Base-by-base conservation (phyloP, 208 protist species). In the Wallacemonas sp. region DNA sequence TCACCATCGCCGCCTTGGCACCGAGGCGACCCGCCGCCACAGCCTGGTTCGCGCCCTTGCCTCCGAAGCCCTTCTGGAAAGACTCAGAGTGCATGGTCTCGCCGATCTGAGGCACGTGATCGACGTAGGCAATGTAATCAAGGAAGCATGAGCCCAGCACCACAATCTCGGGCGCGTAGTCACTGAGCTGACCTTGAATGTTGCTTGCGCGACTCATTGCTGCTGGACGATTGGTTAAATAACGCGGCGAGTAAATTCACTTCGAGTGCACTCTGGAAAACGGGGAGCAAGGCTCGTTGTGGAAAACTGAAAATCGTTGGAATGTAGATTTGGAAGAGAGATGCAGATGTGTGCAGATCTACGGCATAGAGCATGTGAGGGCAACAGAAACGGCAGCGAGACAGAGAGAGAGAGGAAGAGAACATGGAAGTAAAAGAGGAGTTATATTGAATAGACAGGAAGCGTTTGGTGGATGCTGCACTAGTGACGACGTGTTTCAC, bases 21-120 rank as follows among this genome's bases (percentile, higher is more conserved):
- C 92, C 88, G n/a, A 97, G 83, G 38, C 90, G 76, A 9, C 88
- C 90, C 5, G 83, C 88, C 17, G 81, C 80, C 14, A 96, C 87
- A 9, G 94, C 85, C 74, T 98, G 93, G 73, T 98, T 98, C 8
- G 90, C 91, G n/a, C 95, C 95, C 69, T 98, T 98, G 2, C 95
- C 95, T 38, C 95, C 95, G 73, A 97, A 98, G 4, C 90, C 88
- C 72, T 94, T 92, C 33, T 80, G 52, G 66, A 96, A 98, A 21
- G 62, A 81, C 58, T 80, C 32, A 1, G 84, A 95, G 67, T 91
- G 85, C 68, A 97, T 83, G n/a, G 95, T 98, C 78, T 98, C 93
- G n/a, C 95, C 93, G 26, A 87, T 62, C 71, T 93, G 81, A 16
- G 94, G 94, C 61, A 95, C 62, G 75, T 81, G 85, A 26, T 92